phyloP scores from a whole-genome alignment of 108 stramenopile genomes.

The Poteriospumella lacustris region DNA sequence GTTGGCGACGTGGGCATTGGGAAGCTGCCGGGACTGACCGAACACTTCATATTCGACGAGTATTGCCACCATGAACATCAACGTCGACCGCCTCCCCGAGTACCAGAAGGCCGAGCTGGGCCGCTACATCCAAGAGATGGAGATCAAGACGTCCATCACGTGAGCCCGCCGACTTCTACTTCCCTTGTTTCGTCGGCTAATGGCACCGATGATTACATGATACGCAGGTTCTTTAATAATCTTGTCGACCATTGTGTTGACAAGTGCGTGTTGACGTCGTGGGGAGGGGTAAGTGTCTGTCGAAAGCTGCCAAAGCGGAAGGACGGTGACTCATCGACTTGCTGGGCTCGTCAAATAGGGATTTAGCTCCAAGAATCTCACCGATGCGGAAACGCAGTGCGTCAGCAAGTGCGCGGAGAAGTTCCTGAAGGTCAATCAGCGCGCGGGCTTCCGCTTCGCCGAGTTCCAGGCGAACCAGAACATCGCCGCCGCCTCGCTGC shows the following conservation, averaged over 20 bases:
- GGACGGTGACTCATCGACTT: not conserved
- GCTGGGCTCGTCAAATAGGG: not conserved
- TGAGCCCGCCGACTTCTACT: not conserved
- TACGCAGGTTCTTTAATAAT: slow-evolving; percentile 28
- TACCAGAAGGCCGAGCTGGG: slow-evolving; percentile 28
- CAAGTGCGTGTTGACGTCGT: slow-evolving; percentile 12
- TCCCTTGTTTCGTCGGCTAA: not conserved
- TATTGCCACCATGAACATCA: not conserved
- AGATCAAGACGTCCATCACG: slow-evolving; percentile 29
- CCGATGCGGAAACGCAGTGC: not conserved
- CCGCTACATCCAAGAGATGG: not conserved
- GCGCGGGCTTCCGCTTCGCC: slow-evolving; percentile 33
- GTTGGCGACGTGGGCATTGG: too few relatives aligned
- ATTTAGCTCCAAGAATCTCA: slow-evolving; percentile 12
- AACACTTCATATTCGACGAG: too few relatives aligned
- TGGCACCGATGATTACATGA: not conserved
- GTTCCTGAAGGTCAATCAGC: slow-evolving; percentile 34
- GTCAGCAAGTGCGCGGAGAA: slow-evolving; percentile 30
- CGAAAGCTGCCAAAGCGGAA: not conserved
- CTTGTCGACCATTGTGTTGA: slow-evolving; percentile 21
- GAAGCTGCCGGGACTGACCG: too few relatives aligned
- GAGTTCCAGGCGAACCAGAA: slow-evolving; percentile 16
- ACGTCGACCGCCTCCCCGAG: not conserved
- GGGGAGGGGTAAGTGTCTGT: slow-evolving; percentile 14
- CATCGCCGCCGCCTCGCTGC: not conserved